A percentile compares a stretch with the other conserved stretches of the same genome.
Conservation (phyloP, 2,329 filamentous ascomycete species). For the Paracoccidioides lutzii region DNA sequence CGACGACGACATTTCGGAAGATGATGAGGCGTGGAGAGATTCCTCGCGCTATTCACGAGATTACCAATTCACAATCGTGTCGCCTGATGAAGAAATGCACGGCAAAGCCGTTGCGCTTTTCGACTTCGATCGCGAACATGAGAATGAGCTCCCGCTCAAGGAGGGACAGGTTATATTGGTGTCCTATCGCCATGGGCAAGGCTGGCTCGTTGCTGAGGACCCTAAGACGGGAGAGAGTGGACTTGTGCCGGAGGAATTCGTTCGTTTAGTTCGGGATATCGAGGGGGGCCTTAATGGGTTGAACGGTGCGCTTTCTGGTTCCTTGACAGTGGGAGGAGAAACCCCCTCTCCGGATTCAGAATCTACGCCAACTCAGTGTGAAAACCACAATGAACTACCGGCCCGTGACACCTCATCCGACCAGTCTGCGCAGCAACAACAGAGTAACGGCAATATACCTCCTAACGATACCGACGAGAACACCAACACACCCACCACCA, state of each 20-base stretch:
- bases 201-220: constrained; percentile 94
- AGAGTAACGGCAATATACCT: constrained; percentile 3
- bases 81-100: constrained; percentile 93
- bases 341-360: constrained; percentile 13
- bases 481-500: background rate
- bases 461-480: background rate
- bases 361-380: constrained; percentile 20
- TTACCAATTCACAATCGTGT: constrained; percentile 90
- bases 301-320: constrained; percentile 38
- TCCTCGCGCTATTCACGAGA: constrained; percentile 76
- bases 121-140: constrained; percentile 88
- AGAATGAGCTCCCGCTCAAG: constrained; percentile 83
- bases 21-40: constrained; percentile 44
- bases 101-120: constrained; percentile 92
- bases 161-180: constrained; percentile 96
- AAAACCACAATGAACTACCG: constrained; percentile 8
- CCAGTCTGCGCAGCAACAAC: constrained; percentile 3
- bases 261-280: constrained; percentile 80
- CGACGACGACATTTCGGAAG: constrained; percentile 39
- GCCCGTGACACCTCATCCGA: constrained; percentile 6
- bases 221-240: constrained; percentile 88
- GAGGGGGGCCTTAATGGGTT: constrained; percentile 74
- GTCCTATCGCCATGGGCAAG: constrained; percentile 88
- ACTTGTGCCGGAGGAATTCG: constrained; percentile 91
- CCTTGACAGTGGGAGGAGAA: constrained; percentile 9